A percentile compares a stretch with the other conserved stretches of the same genome.
phyloP scores from a whole-genome alignment of 306 rosid genomes.

The Quercus bicolor region DNA sequence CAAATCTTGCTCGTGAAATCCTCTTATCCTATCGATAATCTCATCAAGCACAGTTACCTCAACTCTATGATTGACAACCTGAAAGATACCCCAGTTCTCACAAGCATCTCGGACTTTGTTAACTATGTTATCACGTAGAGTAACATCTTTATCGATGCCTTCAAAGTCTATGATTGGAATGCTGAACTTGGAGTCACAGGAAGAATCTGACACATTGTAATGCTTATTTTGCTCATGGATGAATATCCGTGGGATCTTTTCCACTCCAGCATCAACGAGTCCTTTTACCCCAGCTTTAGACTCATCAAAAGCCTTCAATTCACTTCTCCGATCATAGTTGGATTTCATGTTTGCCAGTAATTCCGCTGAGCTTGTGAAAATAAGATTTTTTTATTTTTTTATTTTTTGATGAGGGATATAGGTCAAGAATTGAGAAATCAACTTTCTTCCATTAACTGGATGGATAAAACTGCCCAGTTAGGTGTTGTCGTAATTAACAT shows the following conservation, averaged over 20 bases:
- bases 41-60: slow-evolving; percentile 23
- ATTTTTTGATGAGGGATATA: too few species aligned
- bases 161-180: slow-evolving; percentile 43
- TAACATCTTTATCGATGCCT: slow-evolving; percentile 18
- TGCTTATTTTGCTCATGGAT: neutral
- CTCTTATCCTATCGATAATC: slow-evolving; percentile 32
- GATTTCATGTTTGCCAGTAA: too few species aligned
- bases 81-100: slow-evolving; percentile 50
- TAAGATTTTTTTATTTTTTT: too few species aligned
- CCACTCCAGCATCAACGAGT: slow-evolving; percentile 29
- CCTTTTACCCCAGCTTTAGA: slow-evolving; percentile 45
- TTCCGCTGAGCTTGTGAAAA: neutral
- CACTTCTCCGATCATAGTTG: slow-evolving; percentile 15
- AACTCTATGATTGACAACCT: slow-evolving; percentile 45
- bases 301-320: slow-evolving; percentile 33
- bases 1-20: slow-evolving; percentile 44
- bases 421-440: too few species aligned
- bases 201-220: neutral
- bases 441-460: too few species aligned
- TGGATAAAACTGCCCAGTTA: too few species aligned
- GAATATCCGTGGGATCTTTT: slow-evolving; percentile 39
- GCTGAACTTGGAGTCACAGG: slow-evolving; percentile 9
- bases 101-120: slow-evolving; percentile 25
- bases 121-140: slow-evolving; percentile 23
- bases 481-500: too few species aligned